Evolutionary conservation across 352 stramenopile species (phyloP).

Genomic region (Pythium phragmiticola): DNA sequence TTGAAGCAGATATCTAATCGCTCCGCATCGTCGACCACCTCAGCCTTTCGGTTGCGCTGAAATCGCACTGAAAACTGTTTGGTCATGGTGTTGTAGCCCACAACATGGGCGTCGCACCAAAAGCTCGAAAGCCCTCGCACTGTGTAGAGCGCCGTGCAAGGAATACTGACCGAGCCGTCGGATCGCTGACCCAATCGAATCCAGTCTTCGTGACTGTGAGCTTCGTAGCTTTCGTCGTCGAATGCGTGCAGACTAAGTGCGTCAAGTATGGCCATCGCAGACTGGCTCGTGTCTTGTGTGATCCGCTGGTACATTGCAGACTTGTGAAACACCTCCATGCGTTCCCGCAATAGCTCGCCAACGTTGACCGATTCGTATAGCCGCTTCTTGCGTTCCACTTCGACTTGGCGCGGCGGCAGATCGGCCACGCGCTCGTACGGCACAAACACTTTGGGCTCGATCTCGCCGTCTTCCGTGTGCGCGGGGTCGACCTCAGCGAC

Average conservation of each 20-base stretch:
- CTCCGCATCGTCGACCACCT: slow-evolving; percentile 46
- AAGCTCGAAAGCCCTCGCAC: slow-evolving; percentile 52
- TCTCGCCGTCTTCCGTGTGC: slow-evolving; percentile 34
- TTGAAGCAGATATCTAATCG: slow-evolving; percentile 81
- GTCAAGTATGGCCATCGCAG: slow-evolving; percentile 46
- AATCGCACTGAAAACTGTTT: slow-evolving; percentile 62
- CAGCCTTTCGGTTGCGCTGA: slow-evolving; percentile 58
- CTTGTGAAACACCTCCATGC: slow-evolving; percentile 32
- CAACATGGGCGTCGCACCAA: slow-evolving; percentile 64
- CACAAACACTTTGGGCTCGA: slow-evolving; percentile 53
- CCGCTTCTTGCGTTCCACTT: slow-evolving; percentile 50
- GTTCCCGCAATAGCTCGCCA: slow-evolving; percentile 31
- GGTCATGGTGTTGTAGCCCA: slow-evolving; percentile 45
- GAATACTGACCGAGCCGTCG: slow-evolving; percentile 59
- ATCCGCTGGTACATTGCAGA: slow-evolving; percentile 35
- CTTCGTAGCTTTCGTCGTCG: slow-evolving; percentile 82
- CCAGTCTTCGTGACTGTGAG: slow-evolving; percentile 63
- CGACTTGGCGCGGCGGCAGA: slow-evolving; percentile 38
- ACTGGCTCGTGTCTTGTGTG: slow-evolving; percentile 32
- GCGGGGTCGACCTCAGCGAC: slow-evolving; percentile 27
- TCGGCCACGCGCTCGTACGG: slow-evolving; percentile 37
- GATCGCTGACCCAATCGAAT: slow-evolving; percentile 47
- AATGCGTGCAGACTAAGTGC: slow-evolving; percentile 65
- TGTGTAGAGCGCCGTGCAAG: slow-evolving; percentile 71
- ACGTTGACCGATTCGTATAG: slow-evolving; percentile 39